phyloP scores from a whole-genome alignment of 1,139 yeast genomes.

The Scheffersomyces parashehatae region DNA sequence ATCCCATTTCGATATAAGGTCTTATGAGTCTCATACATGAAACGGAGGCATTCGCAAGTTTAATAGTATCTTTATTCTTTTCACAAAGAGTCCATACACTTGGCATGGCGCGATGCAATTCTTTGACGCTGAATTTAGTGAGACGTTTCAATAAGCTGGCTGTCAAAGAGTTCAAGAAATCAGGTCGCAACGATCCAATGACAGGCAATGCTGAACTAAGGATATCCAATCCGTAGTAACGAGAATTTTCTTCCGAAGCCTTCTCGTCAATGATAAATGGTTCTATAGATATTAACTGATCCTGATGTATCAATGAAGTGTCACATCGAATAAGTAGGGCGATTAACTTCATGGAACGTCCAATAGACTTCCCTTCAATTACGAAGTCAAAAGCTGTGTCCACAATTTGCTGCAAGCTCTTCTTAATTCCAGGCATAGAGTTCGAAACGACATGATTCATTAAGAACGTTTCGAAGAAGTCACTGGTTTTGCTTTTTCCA shows the following conservation, averaged over 20 bases:
- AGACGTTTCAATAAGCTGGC: conserved; percentile 51
- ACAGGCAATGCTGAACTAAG: conserved; percentile 50
- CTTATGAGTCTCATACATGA: conserved; percentile 54
- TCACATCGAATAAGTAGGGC: conserved; percentile 54
- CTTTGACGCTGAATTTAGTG: conserved; percentile 58
- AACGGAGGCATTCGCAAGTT: conserved; percentile 59
- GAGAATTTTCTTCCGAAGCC: conserved; percentile 33
- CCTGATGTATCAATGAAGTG: conserved; percentile 56
- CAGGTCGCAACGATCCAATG: conserved; percentile 46
- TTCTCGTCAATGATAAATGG: conserved; percentile 57
- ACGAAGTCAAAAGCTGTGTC: conserved; percentile 28
- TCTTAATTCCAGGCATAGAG: conserved; percentile 14
- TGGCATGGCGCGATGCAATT: conserved; percentile 70
- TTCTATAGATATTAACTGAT: conserved; percentile 60
- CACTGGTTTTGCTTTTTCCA: conserved; percentile 34
- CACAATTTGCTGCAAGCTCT: conserved; percentile 19
- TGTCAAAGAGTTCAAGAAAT: conserved; percentile 53
- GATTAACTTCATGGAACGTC: conserved; percentile 46
- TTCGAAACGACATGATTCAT: conserved; percentile 37
- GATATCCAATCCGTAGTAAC: conserved; percentile 53
- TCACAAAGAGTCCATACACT: conserved; percentile 58
- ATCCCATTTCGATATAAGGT: conserved; percentile 34
- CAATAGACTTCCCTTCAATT: conserved; percentile 24
- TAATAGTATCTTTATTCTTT: conserved; percentile 44
- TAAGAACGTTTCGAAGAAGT: conserved; percentile 45